A percentile compares a stretch with the other conserved stretches of the same genome.
Conservation (phyloP, 2,329 filamentous ascomycete genomes). For the Byssothecium circinans region DNA sequence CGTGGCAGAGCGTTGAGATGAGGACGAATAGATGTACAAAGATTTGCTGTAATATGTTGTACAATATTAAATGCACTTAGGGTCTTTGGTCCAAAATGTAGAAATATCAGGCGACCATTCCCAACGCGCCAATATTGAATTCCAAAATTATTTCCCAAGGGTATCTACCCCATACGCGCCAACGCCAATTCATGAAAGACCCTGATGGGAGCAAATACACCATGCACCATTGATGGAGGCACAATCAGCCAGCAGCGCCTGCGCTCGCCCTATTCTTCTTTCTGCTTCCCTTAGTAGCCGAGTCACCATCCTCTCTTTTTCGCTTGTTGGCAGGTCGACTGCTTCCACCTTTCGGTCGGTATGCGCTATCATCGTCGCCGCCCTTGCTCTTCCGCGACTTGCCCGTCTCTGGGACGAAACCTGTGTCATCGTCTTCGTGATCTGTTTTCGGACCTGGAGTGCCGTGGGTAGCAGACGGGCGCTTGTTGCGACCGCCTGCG, state of each 20-base stretch:
- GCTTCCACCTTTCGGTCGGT: constrained; percentile 53
- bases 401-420: constrained; percentile 33
- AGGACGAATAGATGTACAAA: background rate
- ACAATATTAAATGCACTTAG: background rate
- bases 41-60: constrained; percentile 11
- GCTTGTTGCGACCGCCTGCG: constrained; percentile 35
- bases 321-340: constrained; percentile 46
- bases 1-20: constrained; percentile 10
- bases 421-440: constrained; percentile 47
- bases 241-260: constrained; percentile 3
- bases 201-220: background rate
- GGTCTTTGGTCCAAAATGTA: background rate
- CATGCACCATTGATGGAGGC: no score
- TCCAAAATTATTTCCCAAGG: constrained; percentile 10
- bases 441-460: constrained; percentile 40
- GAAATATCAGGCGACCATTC: background rate
- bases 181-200: background rate
- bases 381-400: constrained; percentile 33
- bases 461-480: constrained; percentile 38
- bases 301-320: constrained; percentile 47
- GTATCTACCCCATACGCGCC: constrained; percentile 14
- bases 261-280: constrained; percentile 40
- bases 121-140: background rate
- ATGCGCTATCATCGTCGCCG: constrained; percentile 48
- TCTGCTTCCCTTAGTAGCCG: constrained; percentile 27